Conservation (phyloP, 164 flowering plant species). For the Saururus chinensis region DNA sequence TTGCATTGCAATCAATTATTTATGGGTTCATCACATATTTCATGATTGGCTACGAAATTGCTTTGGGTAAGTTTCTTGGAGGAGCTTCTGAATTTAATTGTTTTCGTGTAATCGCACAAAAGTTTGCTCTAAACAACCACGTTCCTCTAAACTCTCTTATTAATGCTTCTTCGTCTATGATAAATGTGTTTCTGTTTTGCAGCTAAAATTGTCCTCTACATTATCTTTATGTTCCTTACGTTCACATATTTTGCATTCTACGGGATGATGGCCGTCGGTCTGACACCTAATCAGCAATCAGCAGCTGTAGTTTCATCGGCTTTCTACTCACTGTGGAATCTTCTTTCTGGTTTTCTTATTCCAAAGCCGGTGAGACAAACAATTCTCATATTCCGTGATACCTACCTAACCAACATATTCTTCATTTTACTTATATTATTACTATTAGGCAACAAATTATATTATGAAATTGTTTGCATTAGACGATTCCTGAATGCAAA, state of each 20-base stretch:
- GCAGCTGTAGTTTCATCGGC: constrained; percentile 84
- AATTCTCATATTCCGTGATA: neutral
- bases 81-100: too few species aligned
- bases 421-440: too few species aligned
- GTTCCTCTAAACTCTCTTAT: too few species aligned
- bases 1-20: constrained; percentile 48
- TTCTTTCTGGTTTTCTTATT: constrained; percentile 75
- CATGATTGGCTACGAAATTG: constrained; percentile 69
- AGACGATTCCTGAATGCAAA: neutral
- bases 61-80: constrained; percentile 27
- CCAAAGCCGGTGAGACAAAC: constrained; percentile 54
- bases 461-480: too few species aligned
- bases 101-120: too few species aligned
- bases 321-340: constrained; percentile 90
- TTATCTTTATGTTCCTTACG: constrained; percentile 74
- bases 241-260: constrained; percentile 79
- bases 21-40: constrained; percentile 68
- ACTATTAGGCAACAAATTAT: too few species aligned
- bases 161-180: too few species aligned
- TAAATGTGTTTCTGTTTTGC: constrained; percentile 13
- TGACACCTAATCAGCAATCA: constrained; percentile 56
- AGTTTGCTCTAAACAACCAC: too few species aligned
- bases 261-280: constrained; percentile 90
- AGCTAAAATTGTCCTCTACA: constrained; percentile 63
- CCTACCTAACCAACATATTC: neutral